phyloP scores from a whole-genome alignment of 2,329 filamentous ascomycete genomes.

The Neofusicoccum umdonicola region DNA sequence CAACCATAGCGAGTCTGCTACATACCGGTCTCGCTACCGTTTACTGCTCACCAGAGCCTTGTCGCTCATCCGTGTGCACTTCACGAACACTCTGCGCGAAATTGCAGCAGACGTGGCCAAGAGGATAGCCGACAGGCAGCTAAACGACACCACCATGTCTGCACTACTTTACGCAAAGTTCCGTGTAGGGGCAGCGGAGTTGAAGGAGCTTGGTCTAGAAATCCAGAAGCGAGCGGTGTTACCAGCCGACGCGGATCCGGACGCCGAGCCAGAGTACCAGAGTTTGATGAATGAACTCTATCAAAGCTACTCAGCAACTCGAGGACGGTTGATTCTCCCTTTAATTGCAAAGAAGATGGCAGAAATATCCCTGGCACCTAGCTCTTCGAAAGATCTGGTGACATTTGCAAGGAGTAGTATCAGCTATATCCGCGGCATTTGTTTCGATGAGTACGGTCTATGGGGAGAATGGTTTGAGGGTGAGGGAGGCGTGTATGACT shows the following conservation, averaged over 20 bases:
- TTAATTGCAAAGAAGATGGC: constrained; percentile 61
- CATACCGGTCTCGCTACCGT: constrained; percentile 84
- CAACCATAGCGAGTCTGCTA: constrained; percentile 80
- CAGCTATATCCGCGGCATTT: constrained; percentile 64
- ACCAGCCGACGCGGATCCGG: constrained; percentile 58
- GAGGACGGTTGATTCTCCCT: constrained; percentile 59
- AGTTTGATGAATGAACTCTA: constrained; percentile 65
- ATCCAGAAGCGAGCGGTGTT: constrained; percentile 65
- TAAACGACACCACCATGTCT: constrained; percentile 71
- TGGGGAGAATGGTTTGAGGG: constrained; percentile 67
- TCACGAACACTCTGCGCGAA: constrained; percentile 61
- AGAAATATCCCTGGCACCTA: constrained; percentile 57
- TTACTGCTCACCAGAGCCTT: constrained; percentile 70
- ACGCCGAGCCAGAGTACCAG: constrained; percentile 62
- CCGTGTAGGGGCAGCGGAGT: constrained; percentile 61
- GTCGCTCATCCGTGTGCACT: constrained; percentile 65
- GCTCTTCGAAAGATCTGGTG: constrained; percentile 62
- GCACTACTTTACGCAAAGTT: constrained; percentile 71
- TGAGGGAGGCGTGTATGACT: constrained; percentile 62
- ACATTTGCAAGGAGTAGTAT: constrained; percentile 64
- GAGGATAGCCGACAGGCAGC: constrained; percentile 63
- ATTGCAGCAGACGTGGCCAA: constrained; percentile 61
- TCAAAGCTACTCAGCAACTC: constrained; percentile 60
- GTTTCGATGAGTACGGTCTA: constrained; percentile 65
- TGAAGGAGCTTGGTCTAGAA: constrained; percentile 65